phyloP scores from a whole-genome alignment of 495 filamentous ascomycete genomes.

The Trichoderma reesei region DNA sequence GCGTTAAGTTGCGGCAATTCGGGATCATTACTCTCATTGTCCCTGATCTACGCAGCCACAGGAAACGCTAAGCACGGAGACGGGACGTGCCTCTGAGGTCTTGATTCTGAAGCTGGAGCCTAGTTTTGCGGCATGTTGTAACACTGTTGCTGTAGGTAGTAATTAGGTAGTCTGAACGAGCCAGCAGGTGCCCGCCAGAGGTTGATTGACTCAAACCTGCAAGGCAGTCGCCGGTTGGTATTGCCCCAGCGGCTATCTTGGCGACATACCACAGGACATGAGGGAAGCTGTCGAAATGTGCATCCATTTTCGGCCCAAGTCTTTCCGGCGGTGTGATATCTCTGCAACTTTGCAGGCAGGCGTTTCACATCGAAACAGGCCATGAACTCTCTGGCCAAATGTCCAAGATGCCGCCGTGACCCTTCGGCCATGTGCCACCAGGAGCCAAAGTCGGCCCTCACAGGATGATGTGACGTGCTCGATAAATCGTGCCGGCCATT shows the following conservation, averaged over 20 bases:
- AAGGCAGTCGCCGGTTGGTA: background rate
- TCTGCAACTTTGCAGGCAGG: background rate
- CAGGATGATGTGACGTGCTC: background rate
- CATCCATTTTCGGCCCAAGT: background rate
- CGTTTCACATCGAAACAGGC: constrained; percentile 1
- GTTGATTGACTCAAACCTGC: no score
- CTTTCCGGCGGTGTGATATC: background rate
- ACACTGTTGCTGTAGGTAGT: background rate
- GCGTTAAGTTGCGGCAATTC: background rate
- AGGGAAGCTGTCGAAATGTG: background rate
- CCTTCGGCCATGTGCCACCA: background rate
- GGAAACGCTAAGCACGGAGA: no score
- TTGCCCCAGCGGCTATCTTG: background rate
- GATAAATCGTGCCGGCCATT: background rate
- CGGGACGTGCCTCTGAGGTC: background rate
- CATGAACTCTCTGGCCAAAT: background rate
- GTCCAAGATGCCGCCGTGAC: background rate
- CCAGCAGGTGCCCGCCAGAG: no score
- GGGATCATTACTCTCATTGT: background rate
- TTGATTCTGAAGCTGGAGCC: background rate
- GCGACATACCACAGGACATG: background rate
- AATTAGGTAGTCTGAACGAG: no score
- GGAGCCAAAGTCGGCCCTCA: background rate
- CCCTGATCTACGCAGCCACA: no score
- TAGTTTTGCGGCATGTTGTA: background rate